phyloP scores from a whole-genome alignment of 768 basidiomycete genomes.

The Multifurca ochricompacta region DNA sequence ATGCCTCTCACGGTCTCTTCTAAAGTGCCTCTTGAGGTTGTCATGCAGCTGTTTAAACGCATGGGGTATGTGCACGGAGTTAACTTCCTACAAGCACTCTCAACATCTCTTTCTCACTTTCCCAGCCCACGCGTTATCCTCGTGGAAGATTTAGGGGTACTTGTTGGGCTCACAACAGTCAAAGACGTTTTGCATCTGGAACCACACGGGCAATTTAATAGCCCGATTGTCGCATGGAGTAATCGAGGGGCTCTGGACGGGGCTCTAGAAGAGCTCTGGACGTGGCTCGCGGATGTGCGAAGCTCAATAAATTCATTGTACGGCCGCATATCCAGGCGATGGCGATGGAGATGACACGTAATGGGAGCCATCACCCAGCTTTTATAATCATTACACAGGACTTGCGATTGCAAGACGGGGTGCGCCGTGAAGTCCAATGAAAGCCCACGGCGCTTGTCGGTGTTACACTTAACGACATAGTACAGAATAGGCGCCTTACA shows the following conservation, averaged over 20 bases:
- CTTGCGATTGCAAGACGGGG: neutral
- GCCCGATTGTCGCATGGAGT: constrained; percentile 17
- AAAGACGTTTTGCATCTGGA: constrained; percentile 91
- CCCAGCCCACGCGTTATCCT: constrained; percentile 90
- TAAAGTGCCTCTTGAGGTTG: constrained; percentile 88
- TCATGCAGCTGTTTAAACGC: constrained; percentile 94
- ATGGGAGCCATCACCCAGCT: neutral
- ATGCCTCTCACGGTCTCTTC: constrained; percentile 91
- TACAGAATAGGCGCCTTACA: too few species aligned
- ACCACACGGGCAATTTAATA: constrained; percentile 15
- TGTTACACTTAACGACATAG: too few species aligned
- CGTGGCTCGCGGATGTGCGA: constrained; percentile 15
- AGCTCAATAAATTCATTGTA: constrained; percentile 15
- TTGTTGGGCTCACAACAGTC: constrained; percentile 86
- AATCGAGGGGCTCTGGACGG: constrained; percentile 17
- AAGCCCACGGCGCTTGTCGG: neutral
- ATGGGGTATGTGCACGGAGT: constrained; percentile 70
- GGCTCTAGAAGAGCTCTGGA: constrained; percentile 19
- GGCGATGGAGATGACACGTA: constrained; percentile 12
- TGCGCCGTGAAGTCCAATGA: neutral
- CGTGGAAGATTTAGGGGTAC: constrained; percentile 76
- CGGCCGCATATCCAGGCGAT: constrained; percentile 8
- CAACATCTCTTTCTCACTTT: neutral
- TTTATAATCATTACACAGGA: neutral
- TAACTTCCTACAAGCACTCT: neutral